A percentile compares a stretch with the other conserved stretches of the same genome.
Conservation (phyloP, 148 eudicot genomes). For the Pharnaceum exiguum region DNA sequence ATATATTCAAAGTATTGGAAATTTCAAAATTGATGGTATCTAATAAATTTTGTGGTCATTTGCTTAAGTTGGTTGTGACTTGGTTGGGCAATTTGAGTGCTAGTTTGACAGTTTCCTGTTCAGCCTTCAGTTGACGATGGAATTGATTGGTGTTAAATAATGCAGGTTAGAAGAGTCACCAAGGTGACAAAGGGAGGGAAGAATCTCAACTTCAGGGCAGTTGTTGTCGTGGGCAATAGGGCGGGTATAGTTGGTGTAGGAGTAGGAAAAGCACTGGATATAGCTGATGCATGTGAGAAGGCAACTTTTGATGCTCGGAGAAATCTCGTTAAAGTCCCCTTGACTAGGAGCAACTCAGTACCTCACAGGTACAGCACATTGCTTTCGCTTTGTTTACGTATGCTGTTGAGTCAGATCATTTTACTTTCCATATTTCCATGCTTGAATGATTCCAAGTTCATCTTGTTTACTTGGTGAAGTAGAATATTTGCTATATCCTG, state of each 20-base stretch:
- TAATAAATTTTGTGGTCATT: not conserved
- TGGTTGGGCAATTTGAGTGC: not conserved
- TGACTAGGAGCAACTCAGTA: constrained; percentile 81
- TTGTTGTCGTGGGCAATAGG: constrained; percentile 89
- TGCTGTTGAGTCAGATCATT: not conserved
- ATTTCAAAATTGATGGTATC: not conserved
- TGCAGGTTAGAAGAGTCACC: constrained; percentile 93
- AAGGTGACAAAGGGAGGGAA: constrained; percentile 97
- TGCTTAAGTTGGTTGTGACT: no score
- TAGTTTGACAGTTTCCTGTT: not conserved
- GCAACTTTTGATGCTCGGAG: constrained; percentile 77
- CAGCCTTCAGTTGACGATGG: not conserved
- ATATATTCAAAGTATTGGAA: no score
- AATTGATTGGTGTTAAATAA: constrained; percentile 2
- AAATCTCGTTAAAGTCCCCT: constrained; percentile 61
- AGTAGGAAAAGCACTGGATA: constrained; percentile 86
- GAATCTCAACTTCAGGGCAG: constrained; percentile 77
- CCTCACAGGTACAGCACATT: constrained; percentile 66
- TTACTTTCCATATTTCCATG: not conserved
- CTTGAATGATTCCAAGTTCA: not conserved
- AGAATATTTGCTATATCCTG: no score
- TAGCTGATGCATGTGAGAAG: constrained; percentile 69
- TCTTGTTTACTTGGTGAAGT: no score
- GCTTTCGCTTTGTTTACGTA: not conserved
- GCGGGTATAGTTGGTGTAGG: constrained; percentile 92